Conservation (phyloP, 768 basidiomycete genomes). For the Podaxis mareebaensis region DNA sequence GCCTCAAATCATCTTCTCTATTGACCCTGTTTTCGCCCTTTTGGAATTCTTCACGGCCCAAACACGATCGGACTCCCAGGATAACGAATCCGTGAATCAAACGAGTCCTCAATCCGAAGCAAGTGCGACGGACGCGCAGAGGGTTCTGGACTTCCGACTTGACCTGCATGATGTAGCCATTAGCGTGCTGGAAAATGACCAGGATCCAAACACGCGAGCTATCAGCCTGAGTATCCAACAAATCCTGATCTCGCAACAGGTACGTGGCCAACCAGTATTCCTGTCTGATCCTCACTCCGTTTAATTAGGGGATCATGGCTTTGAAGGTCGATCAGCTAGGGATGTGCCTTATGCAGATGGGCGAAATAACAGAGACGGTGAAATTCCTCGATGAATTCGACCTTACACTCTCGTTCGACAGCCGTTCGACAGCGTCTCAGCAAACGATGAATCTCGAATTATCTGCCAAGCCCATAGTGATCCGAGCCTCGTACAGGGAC, state of each 20-base stretch:
- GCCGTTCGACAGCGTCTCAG: conserved; percentile 65
- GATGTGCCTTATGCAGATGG: conserved; percentile 94
- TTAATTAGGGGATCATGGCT: conserved; percentile 70
- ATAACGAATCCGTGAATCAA: neutral
- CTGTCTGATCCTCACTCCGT: conserved; percentile 9
- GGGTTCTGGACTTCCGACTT: conserved; percentile 63
- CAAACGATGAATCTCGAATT: conserved; percentile 84
- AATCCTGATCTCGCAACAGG: conserved; percentile 90
- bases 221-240: conserved; percentile 85
- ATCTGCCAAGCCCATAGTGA: conserved; percentile 78
- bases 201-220: conserved; percentile 76
- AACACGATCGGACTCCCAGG: neutral
- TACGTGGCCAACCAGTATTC: conserved; percentile 27
- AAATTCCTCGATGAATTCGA: conserved; percentile 94
- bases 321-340: conserved; percentile 80
- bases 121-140: conserved; percentile 10
- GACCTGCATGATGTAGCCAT: conserved; percentile 91
- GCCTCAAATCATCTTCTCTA: conserved; percentile 87
- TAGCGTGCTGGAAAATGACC: conserved; percentile 84
- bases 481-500: conserved; percentile 95
- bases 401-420: conserved; percentile 84
- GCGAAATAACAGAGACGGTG: conserved; percentile 75
- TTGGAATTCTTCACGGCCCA: conserved; percentile 76
- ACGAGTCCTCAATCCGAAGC: neutral
- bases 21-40: conserved; percentile 90